Base-by-base conservation (phyloP, 129 eudicot genomes). In the Arctium minus region DNA sequence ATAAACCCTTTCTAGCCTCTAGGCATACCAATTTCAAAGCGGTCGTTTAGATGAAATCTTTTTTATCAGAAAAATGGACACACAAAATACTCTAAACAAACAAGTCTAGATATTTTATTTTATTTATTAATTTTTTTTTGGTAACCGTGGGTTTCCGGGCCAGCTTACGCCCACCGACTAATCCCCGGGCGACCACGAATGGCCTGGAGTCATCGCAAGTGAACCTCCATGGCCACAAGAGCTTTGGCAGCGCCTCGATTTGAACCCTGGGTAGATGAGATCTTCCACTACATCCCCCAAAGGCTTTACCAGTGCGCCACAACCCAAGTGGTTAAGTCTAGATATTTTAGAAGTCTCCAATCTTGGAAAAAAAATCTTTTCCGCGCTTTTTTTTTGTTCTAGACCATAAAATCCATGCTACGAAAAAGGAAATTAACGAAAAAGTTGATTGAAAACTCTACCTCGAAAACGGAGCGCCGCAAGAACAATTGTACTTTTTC, bases 381-480 rank as follows among this genome's bases (percentile, higher is more conserved):
- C 4, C 4, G 2, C 9, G 6, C 30, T 22, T 22, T 73, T 40
- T 12, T 73, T 40, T n/a, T 40, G 13, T 5, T 22, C 3, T 73
- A 73, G 35, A 40, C 40, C 36, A 22, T 12, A 73, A 73, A 73
- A 73, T 73, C 3, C 6, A 38, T 38, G 18, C 32, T 8, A 12
- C 7, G 9, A 22, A 32, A 22, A 12, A 18, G 8, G 2, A 40
- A 48, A 56, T 65, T 1, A 73, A 9, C 13, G n/a, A 29, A 42
- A 11, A 77, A 77, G 37, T 39, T 35, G 80, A 56, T 53, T 6
- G 8, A 39, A 29, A 65, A 37, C 2, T 15, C 44, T 73, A 91
- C 92, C 94, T 91, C 48, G 90, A 81, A 82, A 87, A 88, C 32
- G 77, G 80, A 11, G 82, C 79, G 60, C 91, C 94, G 37, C 88